These are phyloP conservation scores for Gonium pectorale DNA, from an alignment of 139 green algal genomes.

Conservation along the genomic window DNA sequence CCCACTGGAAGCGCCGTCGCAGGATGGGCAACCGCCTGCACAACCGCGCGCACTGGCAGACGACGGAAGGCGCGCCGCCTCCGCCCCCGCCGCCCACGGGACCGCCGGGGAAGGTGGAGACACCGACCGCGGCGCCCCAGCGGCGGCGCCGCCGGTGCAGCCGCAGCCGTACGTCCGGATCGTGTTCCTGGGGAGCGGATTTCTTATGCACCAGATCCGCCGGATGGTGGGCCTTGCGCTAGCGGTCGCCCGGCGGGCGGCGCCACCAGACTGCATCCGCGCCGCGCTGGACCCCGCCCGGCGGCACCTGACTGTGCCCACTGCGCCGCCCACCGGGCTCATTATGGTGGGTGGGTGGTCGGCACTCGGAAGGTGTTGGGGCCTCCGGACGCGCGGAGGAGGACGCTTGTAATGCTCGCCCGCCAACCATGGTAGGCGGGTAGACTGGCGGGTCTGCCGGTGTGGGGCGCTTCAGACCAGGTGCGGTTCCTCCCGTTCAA, in stretches of 20 bases:
- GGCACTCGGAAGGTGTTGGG: not conserved
- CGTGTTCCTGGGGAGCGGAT: slow-evolving; percentile 26
- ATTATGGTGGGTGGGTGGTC: slow-evolving; percentile 15
- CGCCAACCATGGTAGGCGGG: not conserved
- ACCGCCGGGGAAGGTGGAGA: too few species aligned
- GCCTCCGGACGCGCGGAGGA: not conserved
- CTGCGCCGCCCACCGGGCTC: slow-evolving; percentile 22
- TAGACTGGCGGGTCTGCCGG: not conserved
- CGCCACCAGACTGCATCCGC: slow-evolving; percentile 25
- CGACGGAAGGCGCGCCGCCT: too few species aligned
- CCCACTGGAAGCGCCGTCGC: too few species aligned
- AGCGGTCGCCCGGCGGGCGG: slow-evolving; percentile 17
- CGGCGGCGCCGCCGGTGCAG: not conserved
- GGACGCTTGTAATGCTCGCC: not conserved
- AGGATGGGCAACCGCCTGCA: too few species aligned
- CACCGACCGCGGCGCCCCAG: too few species aligned
- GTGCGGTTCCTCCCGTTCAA: not conserved
- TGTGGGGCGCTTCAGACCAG: not conserved
- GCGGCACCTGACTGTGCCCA: slow-evolving; percentile 2
- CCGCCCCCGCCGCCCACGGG: too few species aligned
- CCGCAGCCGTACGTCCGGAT: slow-evolving; percentile 21
- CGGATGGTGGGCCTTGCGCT: slow-evolving; percentile 35
- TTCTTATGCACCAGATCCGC: slow-evolving; percentile 46
- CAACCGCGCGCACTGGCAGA: too few species aligned
- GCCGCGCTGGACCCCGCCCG: slow-evolving; percentile 4